Conservation (phyloP, 306 rosid genomes). For the Cucumis hystrix region DNA sequence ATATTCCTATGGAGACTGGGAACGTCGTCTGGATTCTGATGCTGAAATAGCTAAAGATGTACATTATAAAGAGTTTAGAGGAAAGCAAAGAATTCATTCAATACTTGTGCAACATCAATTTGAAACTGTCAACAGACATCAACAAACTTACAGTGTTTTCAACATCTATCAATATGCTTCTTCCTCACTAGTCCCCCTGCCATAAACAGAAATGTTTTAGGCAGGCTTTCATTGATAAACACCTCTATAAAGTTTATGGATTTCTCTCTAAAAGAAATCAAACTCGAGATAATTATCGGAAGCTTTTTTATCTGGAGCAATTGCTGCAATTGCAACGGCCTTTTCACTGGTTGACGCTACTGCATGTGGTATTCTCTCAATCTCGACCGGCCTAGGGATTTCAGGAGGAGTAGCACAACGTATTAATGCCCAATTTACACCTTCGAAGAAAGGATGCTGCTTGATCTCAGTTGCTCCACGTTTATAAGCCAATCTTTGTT, state of each 20-base stretch:
- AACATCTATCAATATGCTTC: constrained; percentile 20
- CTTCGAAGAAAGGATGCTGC: constrained; percentile 95
- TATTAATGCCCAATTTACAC: constrained; percentile 96
- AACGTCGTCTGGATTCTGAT: background rate
- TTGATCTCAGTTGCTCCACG: constrained; percentile 90
- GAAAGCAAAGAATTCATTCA: constrained; percentile 32
- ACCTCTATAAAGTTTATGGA: constrained; percentile 8
- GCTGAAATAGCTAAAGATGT: background rate
- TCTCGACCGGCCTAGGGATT: constrained; percentile 73
- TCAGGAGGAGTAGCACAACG: constrained; percentile 98
- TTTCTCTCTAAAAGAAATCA: constrained; percentile 78
- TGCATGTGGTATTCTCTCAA: constrained; percentile 56
- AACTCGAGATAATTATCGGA: constrained; percentile 88
- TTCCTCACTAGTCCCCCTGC: constrained; percentile 15
- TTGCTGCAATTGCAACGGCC: constrained; percentile 27
- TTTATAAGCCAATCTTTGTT: constrained; percentile 76
- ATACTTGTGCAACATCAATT: constrained; percentile 46
- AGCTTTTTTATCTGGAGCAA: constrained; percentile 53
- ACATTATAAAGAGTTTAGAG: background rate
- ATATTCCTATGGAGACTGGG: background rate
- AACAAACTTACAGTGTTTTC: constrained; percentile 53
- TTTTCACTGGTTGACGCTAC: constrained; percentile 58
- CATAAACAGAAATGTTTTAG: constrained; percentile 35
- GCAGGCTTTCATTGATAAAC: constrained; percentile 18
- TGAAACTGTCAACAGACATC: constrained; percentile 33